Evolutionary conservation across 179 eudicot genomes (phyloP), one percentile per base, ranked within the genome.

Genomic region (Silene vulgaris): DNA sequence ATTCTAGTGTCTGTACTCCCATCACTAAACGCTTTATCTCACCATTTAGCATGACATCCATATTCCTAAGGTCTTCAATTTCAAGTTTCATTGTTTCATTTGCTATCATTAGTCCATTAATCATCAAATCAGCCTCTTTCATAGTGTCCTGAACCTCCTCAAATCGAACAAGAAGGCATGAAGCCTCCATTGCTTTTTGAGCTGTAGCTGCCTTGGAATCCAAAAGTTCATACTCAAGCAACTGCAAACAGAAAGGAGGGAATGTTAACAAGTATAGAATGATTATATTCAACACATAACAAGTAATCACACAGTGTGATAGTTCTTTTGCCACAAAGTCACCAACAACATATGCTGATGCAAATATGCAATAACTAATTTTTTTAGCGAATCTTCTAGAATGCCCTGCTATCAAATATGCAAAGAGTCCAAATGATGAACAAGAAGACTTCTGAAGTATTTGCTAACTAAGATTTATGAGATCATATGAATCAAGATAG

Each of bases 101-200:
- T 16, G 94, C 90, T 71, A 89, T 88, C 90, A 91, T 80, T 70
- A 96, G 82, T 78, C 85, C 91, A 71, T 96, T 93, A 80, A 96
- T 84, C 89, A 90, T 86, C 69, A 88, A 78, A 84, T 96, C 99
- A 77, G 98, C 98, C 83, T 96, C 98, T 76, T 84, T 84, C 85
- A 96, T 84, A 70, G 90, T 91, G 69, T 91, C 91, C 76, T 93
- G 99, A 45, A 87, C 92, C 84, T 96, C 97, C 81, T 87, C 96
- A 86, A 88, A 89, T 75, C 87, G 89, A 57, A 84, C 82, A 76
- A 91, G 84, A 75, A 93, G 65, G 77, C 94, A 85, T 76, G 92
- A 89, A 70, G 91, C 88, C 82, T 96, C 98, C 62, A 88, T 87
- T 48, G 84, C 71, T 85, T 87, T 90, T 79, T 90, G 93, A 77